Percentiles rank a stretch among this genome's conserved stretches.
These are phyloP conservation scores for Saitozyma podzolica DNA, from an alignment of 768 basidiomycete species.

Conservation along the genomic window DNA sequence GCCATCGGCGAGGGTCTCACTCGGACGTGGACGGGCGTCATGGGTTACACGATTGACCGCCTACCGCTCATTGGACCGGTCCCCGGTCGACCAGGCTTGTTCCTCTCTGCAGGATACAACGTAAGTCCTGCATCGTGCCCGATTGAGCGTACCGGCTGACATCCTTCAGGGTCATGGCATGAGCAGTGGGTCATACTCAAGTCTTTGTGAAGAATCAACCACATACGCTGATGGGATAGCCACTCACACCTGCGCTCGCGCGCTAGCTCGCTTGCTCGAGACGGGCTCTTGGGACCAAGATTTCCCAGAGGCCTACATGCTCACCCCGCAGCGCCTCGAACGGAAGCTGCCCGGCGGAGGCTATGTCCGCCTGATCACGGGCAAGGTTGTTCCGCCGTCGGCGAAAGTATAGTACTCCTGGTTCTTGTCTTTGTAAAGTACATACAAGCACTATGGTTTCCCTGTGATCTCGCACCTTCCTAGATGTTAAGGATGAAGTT, in stretches of 20 bases:
- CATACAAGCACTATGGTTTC: no score
- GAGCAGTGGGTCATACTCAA: conserved; percentile 1
- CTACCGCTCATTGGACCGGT: conserved; percentile 2
- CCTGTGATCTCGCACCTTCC: no score
- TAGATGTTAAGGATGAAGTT: no score
- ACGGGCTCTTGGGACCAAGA: background rate
- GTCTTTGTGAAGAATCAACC: background rate
- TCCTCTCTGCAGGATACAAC: conserved; percentile 2
- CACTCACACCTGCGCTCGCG: background rate
- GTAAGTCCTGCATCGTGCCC: background rate
- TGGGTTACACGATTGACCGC: conserved; percentile 4
- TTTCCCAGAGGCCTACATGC: background rate
- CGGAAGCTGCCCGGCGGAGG: background rate
- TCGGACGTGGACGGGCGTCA: conserved; percentile 10
- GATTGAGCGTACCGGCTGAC: background rate
- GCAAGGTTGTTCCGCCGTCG: no score
- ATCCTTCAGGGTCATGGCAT: conserved; percentile 4
- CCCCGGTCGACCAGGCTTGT: background rate
- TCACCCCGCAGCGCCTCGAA: conserved; percentile 1
- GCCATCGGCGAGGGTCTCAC: conserved; percentile 13
- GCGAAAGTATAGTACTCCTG: no score
- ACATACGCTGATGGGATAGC: background rate
- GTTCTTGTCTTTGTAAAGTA: no score
- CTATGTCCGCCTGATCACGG: no score
- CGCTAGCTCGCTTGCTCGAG: background rate